These are phyloP conservation scores for Candida caryicola DNA, from an alignment of 805 yeast species.

Conservation along the genomic window DNA sequence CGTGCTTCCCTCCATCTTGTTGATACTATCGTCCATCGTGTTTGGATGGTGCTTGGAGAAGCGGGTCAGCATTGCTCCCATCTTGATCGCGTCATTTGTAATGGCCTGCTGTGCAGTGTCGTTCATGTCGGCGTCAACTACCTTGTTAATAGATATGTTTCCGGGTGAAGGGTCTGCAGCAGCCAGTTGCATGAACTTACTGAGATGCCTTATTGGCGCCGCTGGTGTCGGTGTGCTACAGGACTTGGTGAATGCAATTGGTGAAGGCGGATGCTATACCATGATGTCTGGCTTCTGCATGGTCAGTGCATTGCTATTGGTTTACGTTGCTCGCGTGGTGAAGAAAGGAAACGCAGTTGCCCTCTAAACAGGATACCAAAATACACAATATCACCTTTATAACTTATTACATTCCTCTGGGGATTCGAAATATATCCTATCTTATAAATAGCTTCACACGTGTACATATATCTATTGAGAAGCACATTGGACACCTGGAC, in stretches of 20 bases:
- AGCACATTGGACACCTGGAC: constrained; percentile 87
- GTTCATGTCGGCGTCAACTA: constrained; percentile 55
- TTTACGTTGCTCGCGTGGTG: constrained; percentile 5
- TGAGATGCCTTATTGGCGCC: constrained; percentile 73
- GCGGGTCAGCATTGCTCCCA: constrained; percentile 47
- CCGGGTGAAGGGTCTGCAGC: constrained; percentile 73
- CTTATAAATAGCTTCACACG: not conserved
- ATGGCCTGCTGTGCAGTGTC: constrained; percentile 59
- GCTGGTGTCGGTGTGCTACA: constrained; percentile 64
- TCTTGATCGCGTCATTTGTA: constrained; percentile 56
- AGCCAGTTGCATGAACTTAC: constrained; percentile 66
- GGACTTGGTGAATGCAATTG: constrained; percentile 55
- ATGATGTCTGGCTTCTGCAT: constrained; percentile 55
- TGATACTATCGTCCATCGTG: constrained; percentile 42
- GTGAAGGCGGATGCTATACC: constrained; percentile 75
- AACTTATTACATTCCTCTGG: too few species aligned
- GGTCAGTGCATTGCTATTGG: constrained; percentile 5
- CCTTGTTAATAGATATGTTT: constrained; percentile 71
- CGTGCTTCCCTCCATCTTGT: constrained; percentile 39
- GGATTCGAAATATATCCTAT: too few species aligned
- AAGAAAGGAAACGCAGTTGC: constrained; percentile 1
- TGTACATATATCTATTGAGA: constrained; percentile 57
- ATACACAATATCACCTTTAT: too few species aligned
- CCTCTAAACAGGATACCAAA: not conserved
- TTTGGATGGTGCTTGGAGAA: constrained; percentile 74